Evolutionary conservation across 129 eudicot genomes (phyloP), one percentile per base, ranked within the genome.

Genomic region (Helichrysum umbraculigerum): DNA sequence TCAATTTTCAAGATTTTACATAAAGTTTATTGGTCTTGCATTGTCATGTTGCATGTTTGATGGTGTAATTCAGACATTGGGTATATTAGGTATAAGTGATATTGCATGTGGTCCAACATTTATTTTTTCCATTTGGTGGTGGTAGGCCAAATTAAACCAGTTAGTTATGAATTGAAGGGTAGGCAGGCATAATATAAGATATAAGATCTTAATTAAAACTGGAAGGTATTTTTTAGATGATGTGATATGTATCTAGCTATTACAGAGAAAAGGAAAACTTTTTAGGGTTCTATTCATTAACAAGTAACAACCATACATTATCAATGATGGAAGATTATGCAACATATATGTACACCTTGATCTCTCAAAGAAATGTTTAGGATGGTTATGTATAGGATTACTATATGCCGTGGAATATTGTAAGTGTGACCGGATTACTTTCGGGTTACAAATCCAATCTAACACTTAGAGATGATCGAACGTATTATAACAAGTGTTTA

Each of bases 191-290:
- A 7, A 28, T 47, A 35, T 66, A 39, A 30, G 12, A 28, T 47
- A 35, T 66, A 39, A 30, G 61, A 67, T 80, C 25, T 41, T 59
- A 44, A 20, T 41, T 59, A 44, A 20, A 32, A 58, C 34, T 68
- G 84, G 71, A 74, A 80, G 79, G 75, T 80, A 66, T 29, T 66
- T 66, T 57, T 67, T 74, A 33, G 33, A 74, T 67, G 72, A 80
- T 57, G 76, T 80, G 28, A 25, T 25, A 25, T 25, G 28, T 25
- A 25, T 25, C 15, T 37, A 47, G 59, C 65, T 61, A 59, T 79
- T 56, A 34, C 37, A 6, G 6, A 6, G 6, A 56, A 69, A 66
- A 33, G 47, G 59, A 66, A 73, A 59, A 21, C 16, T 30, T 66
- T 66, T 39, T 66, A 52, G 68, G 74, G 62, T 68, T 79, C 74